Percentiles rank a stretch among this genome's conserved stretches.
phyloP scores from a whole-genome alignment of 2,329 filamentous ascomycete species.

The Ceratocystiopsis minuta region DNA sequence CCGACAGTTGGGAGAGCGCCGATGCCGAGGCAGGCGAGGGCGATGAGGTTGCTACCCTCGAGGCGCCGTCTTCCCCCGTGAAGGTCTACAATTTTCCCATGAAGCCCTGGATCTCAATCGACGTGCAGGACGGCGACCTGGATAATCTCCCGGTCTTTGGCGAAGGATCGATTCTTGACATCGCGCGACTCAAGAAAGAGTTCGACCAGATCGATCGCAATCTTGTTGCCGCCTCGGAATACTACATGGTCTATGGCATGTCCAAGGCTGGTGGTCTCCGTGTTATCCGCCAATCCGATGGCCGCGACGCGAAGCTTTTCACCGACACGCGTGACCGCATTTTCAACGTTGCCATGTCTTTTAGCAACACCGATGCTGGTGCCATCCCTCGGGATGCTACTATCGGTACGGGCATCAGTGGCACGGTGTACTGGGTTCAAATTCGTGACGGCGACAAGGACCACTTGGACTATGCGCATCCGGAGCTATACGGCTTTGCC shows the following conservation, averaged over 20 bases:
- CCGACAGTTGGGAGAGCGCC: conserved; percentile 84
- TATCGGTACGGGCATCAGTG: conserved; percentile 83
- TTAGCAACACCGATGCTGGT: conserved; percentile 37
- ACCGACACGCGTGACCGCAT: conserved; percentile 82
- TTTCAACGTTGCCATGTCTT: conserved; percentile 79
- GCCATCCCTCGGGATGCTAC: conserved; percentile 56
- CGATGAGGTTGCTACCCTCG: conserved; percentile 44
- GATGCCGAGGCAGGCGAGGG: conserved; percentile 34
- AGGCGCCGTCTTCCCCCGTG: conserved; percentile 47
- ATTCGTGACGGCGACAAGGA: conserved; percentile 63
- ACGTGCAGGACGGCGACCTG: conserved; percentile 41
- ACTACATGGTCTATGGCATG: conserved; percentile 88
- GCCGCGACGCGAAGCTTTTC: conserved; percentile 80
- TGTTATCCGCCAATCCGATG: conserved; percentile 87
- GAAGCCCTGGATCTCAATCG: conserved; percentile 87
- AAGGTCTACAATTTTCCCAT: conserved; percentile 91
- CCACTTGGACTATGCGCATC: conserved; percentile 56
- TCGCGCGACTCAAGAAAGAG: conserved; percentile 88
- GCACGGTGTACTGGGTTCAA: conserved; percentile 89
- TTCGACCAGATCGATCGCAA: conserved; percentile 96
- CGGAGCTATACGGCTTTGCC: conserved; percentile 73
- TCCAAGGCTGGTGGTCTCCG: conserved; percentile 84
- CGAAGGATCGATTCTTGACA: conserved; percentile 71
- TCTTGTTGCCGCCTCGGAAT: conserved; percentile 71
- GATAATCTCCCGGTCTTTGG: conserved; percentile 47